Evolutionary conservation across 257 asterid genomes (phyloP).

Genomic region (Solanum rostratum): DNA sequence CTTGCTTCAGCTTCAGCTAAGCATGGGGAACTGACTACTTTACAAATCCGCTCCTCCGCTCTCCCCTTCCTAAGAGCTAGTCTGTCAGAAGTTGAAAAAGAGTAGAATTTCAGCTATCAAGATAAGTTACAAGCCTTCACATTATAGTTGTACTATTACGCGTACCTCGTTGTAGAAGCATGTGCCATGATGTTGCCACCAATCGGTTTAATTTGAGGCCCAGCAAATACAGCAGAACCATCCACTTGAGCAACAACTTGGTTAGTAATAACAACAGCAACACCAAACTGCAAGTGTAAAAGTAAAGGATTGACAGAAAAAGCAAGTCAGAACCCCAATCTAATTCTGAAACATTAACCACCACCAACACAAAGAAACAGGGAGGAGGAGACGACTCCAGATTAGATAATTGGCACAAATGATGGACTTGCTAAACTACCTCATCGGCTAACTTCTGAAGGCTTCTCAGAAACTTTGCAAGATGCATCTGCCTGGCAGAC

Average conservation of each 20-base stretch:
- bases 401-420: neutral
- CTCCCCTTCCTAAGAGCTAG: slow-evolving; percentile 85
- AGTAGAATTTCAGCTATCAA: neutral
- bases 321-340: neutral
- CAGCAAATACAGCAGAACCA: slow-evolving; percentile 81
- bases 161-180: slow-evolving; percentile 86
- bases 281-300: slow-evolving; percentile 52
- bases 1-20: slow-evolving; percentile 96
- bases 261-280: slow-evolving; percentile 91
- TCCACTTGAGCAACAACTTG: slow-evolving; percentile 99
- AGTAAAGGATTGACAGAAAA: neutral
- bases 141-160: neutral
- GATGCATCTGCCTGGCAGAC: slow-evolving; percentile 98
- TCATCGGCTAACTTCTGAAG: slow-evolving; percentile 96
- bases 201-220: slow-evolving; percentile 87
- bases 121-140: neutral
- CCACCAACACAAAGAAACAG: neutral
- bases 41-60: slow-evolving; percentile 92
- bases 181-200: slow-evolving; percentile 99
- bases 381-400: neutral
- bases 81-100: slow-evolving; percentile 20
- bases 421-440: slow-evolving; percentile 19
- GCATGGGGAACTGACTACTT: slow-evolving; percentile 91
- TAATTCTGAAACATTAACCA: neutral
- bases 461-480: slow-evolving; percentile 92